Evolutionary conservation across 192 early-diverging fungal genomes (phyloP), one percentile per base, ranked within the genome.

Genomic region (Coemansia sp.): DNA sequence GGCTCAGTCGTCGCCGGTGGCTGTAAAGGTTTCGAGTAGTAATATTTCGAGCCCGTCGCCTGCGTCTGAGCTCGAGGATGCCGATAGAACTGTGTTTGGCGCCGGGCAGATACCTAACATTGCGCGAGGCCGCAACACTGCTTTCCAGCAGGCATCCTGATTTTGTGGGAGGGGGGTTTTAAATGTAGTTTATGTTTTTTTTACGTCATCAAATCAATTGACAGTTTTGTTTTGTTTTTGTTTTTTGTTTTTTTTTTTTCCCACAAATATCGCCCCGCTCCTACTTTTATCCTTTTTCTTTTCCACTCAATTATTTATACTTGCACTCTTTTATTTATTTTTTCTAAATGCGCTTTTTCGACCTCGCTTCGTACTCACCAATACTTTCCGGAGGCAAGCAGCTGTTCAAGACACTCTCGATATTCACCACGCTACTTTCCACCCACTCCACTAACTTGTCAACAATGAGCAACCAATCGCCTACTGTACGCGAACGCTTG

Each of bases 1-100:
- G 15, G 66, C 75, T 3, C 81, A 77, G 45, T 83, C 75, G 48
- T 83, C 81, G 64, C 81, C 81, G 17, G 48, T 59, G 3, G 64
- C 41, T 0, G 34, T 22, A 3, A 22, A 37, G 11, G 57, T 53
- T 12, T 36, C 54, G 17, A 48, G 65, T 8, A 57, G 71, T 65
- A 74, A 43, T 55, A 63, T 72, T 1, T 72, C 79, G 5, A 73
- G 65, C 15, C 68, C 72, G 37, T 71, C 67, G 28, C 64, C 67
- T 8, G 52, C 51, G 11, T 15, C 58, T 0, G 72, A 67, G 51
- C 38, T 12, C 43, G 28, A 58, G 9, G 57, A 33, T 17, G 36
- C 65, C 2, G 59, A 20, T 7, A 35, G 59, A 12, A 34, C 14
- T 3, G 68, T 60, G 32, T 75, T 75, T 70, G 74, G 74, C 58